phyloP scores from a whole-genome alignment of 495 filamentous ascomycete genomes.

The Neurospora tetraspora region DNA sequence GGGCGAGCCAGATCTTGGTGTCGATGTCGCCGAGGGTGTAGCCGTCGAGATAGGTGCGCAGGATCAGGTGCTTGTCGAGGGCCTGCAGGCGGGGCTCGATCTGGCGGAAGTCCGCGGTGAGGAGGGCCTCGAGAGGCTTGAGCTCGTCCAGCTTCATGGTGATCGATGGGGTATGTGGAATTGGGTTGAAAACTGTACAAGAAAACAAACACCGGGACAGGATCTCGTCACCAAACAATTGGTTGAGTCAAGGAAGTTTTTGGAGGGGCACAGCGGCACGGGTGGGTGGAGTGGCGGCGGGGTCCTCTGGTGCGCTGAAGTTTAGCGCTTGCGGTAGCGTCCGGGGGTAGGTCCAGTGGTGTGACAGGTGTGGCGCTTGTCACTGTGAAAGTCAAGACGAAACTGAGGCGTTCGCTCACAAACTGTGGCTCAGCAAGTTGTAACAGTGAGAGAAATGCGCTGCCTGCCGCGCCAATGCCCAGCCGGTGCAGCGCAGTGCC shows the following conservation, averaged over 20 bases:
- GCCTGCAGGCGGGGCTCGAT: conserved; percentile 65
- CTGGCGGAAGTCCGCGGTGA: conserved; percentile 66
- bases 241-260: conserved; percentile 19
- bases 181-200: background rate
- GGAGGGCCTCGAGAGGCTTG: conserved; percentile 32
- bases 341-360: background rate
- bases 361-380: background rate
- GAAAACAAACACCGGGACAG: background rate
- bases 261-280: conserved; percentile 19
- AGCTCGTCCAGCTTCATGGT: conserved; percentile 44
- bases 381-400: background rate
- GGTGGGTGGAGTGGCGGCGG: background rate
- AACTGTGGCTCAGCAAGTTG: background rate
- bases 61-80: conserved; percentile 76
- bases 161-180: background rate
- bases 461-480: background rate
- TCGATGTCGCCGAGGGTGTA: conserved; percentile 73
- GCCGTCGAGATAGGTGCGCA: conserved; percentile 78
- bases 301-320: background rate
- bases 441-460: background rate
- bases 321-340: background rate
- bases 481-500: background rate
- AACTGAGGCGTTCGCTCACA: background rate
- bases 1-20: conserved; percentile 70
- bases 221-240: background rate